These are phyloP conservation scores for Capsella rubella DNA, from an alignment of 441 rosid genomes.

Conservation along the genomic window DNA sequence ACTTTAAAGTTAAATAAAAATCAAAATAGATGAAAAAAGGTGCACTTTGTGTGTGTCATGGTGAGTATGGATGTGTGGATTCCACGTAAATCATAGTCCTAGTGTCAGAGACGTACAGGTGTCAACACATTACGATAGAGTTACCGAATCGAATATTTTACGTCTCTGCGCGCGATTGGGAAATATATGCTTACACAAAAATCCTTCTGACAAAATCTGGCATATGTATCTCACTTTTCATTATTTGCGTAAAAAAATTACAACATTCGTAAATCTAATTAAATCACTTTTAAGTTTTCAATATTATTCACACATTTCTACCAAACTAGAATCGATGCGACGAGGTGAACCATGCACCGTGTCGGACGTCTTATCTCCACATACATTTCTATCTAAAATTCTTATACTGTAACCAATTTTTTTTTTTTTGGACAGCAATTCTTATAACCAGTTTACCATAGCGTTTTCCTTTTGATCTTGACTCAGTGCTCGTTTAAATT, in stretches of 20 bases:
- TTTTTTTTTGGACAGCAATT: not conserved
- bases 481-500: too few species aligned
- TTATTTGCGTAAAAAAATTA: constrained; percentile 8
- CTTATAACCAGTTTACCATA: not conserved
- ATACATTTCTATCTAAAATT: not conserved
- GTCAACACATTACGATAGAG: constrained; percentile 20
- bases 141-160: constrained; percentile 40
- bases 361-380: constrained; percentile 36
- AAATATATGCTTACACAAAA: constrained; percentile 31
- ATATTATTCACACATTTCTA: constrained; percentile 32
- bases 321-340: constrained; percentile 11
- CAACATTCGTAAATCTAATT: constrained; percentile 16
- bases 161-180: constrained; percentile 37
- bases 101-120: constrained; percentile 20
- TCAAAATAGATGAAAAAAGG: constrained; percentile 19
- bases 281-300: constrained; percentile 28
- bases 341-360: constrained; percentile 36
- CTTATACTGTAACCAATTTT: not conserved
- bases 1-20: constrained; percentile 8
- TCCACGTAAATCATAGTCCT: constrained; percentile 24
- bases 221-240: constrained; percentile 19
- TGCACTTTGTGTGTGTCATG: constrained; percentile 36
- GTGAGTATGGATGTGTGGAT: constrained; percentile 26
- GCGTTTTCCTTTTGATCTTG: not conserved
- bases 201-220: constrained; percentile 38